These are phyloP conservation scores for Tetrapisispora fleetii DNA, from an alignment of 805 yeast species.

Conservation along the genomic window DNA sequence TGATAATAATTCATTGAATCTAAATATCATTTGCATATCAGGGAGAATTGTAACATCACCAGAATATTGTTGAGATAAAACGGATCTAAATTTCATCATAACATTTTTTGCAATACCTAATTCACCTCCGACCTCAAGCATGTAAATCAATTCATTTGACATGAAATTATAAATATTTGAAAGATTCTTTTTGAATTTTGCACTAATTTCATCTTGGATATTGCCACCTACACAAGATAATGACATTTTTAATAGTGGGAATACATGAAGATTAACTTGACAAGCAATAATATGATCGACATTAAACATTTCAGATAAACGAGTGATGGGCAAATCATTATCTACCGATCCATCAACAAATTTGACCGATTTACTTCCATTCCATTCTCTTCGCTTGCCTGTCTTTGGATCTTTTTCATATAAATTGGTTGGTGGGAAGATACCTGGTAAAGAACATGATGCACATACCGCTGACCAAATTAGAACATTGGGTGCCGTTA, in stretches of 20 bases:
- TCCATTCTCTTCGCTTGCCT: slow-evolving; percentile 71
- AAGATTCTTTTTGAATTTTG: slow-evolving; percentile 41
- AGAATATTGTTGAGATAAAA: slow-evolving; percentile 74
- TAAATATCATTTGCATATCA: slow-evolving; percentile 44
- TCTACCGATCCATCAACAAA: slow-evolving; percentile 94
- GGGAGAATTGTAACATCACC: slow-evolving; percentile 93
- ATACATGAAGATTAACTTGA: slow-evolving; percentile 92
- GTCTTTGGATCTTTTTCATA: slow-evolving; percentile 72
- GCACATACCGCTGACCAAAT: slow-evolving; percentile 86
- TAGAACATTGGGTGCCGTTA: slow-evolving; percentile 69
- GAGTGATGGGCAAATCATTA: slow-evolving; percentile 79
- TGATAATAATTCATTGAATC: slow-evolving; percentile 51
- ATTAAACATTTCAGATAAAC: slow-evolving; percentile 89
- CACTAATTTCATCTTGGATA: slow-evolving; percentile 48
- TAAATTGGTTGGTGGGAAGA: slow-evolving; percentile 74
- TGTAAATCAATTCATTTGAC: slow-evolving; percentile 66
- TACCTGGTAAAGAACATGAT: slow-evolving; percentile 84
- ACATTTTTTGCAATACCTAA: slow-evolving; percentile 71
- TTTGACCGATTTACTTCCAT: slow-evolving; percentile 50
- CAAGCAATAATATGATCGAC: slow-evolving; percentile 95
- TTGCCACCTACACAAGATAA: slow-evolving; percentile 62
- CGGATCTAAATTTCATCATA: slow-evolving; percentile 60
- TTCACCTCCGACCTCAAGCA: slow-evolving; percentile 60
- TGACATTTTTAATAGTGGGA: slow-evolving; percentile 66
- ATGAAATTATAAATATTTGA: slow-evolving; percentile 47